Base-by-base conservation (phyloP, 1,139 yeast genomes). In the Pneumocystis murina region DNA sequence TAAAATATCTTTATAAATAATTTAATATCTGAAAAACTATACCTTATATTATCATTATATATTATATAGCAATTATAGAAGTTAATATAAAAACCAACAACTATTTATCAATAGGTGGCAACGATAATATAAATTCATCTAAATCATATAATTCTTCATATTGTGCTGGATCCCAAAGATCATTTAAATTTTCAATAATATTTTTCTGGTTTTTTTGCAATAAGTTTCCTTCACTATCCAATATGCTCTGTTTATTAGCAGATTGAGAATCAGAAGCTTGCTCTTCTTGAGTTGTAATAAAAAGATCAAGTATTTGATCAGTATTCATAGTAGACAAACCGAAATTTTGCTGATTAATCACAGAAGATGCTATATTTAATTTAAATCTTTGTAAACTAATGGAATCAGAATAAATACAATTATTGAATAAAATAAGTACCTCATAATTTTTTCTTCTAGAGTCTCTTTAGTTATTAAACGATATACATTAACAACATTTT, bases 301-400 rank as follows among this genome's bases (percentile, higher is more conserved):
- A 94, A 72, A 94, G 77, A 71, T 94, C 98, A 63, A 94, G 78
- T 67, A 94, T 79, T 75, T 94, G 97, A 71, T 88, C 91, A 0
- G 98, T 91, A 71, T 90, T 97, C 98, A 94, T 94, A 0, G 97
- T 88, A 5, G 89, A 83, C 69, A 94, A 80, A 0, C 97, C 98
- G 12, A 95, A 82, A 73, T 94, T 94, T 73, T 94, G 98, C 74
- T 94, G 99, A 72, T 91, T 91, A 64, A 94, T 95, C 70, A 94
- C 88, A 0, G 97, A 88, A 0, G 96, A 87, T 0, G 98, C 99
- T 72, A 94, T 89, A 73, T 91, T 92, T 86, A 94, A 86, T 76
- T 94, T 94, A 82, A 94, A 94, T 74, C 89, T 89, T 72, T 94
- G 99, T 69, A 94, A 79, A 58, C 98, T 97, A 24, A 48, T 24